Percentiles rank a stretch among this genome's conserved stretches.
Evolutionary conservation across 495 filamentous ascomycete species (phyloP).

Genomic region (Amorphotheca resinae): DNA sequence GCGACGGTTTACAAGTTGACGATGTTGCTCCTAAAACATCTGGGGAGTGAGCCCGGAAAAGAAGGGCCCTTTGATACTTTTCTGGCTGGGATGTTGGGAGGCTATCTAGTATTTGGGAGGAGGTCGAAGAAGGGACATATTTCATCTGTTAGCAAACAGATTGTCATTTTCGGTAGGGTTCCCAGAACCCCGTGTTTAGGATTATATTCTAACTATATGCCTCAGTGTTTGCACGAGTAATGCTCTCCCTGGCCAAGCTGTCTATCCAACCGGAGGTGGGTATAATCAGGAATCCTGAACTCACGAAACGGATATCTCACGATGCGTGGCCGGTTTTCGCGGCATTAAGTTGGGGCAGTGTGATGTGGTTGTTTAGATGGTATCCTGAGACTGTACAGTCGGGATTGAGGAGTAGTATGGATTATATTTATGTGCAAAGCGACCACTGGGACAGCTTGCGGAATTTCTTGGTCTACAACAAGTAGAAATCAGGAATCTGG

Average conservation of each 20-base stretch:
- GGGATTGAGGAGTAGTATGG: slow-evolving; percentile 92
- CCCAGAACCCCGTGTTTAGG: not conserved
- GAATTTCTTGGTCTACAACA: slow-evolving; percentile 74
- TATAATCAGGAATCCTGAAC: slow-evolving; percentile 26
- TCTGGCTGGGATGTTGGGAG: slow-evolving; percentile 80
- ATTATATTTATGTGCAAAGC: slow-evolving; percentile 81
- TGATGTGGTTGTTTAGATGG: slow-evolving; percentile 94
- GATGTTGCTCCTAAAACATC: slow-evolving; percentile 56
- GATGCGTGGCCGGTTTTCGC: slow-evolving; percentile 90
- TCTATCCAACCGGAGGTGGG: slow-evolving; percentile 49
- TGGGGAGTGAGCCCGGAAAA: slow-evolving; percentile 44
- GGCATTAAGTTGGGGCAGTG: slow-evolving; percentile 70
- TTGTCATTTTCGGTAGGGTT: slow-evolving; percentile 63
- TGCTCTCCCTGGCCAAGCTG: slow-evolving; percentile 71
- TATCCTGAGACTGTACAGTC: slow-evolving; percentile 80
- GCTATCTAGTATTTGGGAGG: slow-evolving; percentile 85
- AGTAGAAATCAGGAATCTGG: too few species aligned
- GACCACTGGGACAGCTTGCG: slow-evolving; percentile 75
- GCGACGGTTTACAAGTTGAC: slow-evolving; percentile 76
- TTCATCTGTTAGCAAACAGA: slow-evolving; percentile 86
- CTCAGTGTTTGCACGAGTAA: slow-evolving; percentile 74
- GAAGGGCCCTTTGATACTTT: slow-evolving; percentile 70
- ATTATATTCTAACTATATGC: not conserved
- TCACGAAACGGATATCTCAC: slow-evolving; percentile 35
- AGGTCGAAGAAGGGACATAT: slow-evolving; percentile 45